These are phyloP conservation scores for Tetrastigma voinierianum DNA, from an alignment of 164 flowering plant genomes.

Conservation along the genomic window DNA sequence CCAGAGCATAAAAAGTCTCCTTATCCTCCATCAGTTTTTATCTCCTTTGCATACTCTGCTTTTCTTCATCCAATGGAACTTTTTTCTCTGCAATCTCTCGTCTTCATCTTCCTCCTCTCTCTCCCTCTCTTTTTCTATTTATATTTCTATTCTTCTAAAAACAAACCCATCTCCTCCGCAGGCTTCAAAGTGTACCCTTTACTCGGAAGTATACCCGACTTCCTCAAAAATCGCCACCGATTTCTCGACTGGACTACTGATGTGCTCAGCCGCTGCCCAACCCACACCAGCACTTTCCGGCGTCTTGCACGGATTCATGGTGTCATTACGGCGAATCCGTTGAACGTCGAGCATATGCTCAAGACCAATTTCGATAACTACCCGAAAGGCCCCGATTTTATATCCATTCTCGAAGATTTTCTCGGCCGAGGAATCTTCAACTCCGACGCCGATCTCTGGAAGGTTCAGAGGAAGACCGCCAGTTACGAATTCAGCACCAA, in stretches of 20 bases:
- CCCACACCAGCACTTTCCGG: conserved; percentile 39
- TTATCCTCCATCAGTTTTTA: too few species aligned
- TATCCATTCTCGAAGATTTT: conserved; percentile 33
- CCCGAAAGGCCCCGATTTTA: conserved; percentile 45
- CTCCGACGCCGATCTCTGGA: conserved; percentile 54
- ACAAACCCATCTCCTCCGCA: conserved; percentile 6
- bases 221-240: conserved; percentile 50
- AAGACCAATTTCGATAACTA: conserved; percentile 53
- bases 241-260: conserved; percentile 61
- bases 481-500: conserved; percentile 64
- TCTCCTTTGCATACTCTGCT: too few species aligned
- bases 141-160: conserved; percentile 1
- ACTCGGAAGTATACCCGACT: conserved; percentile 47
- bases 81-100: conserved; percentile 20
- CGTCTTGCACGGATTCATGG: conserved; percentile 40
- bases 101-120: conserved; percentile 19
- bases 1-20: too few species aligned
- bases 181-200: conserved; percentile 55
- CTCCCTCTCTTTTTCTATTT: conserved; percentile 19
- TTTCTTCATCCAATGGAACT: conserved; percentile 8
- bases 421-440: conserved; percentile 62
- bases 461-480: conserved; percentile 55
- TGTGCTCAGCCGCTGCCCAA: conserved; percentile 34
- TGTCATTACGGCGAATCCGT: conserved; percentile 45
- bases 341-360: conserved; percentile 49